Evolutionary conservation across 2,329 filamentous ascomycete genomes (phyloP).

Genomic region (Diaporthe humulicola): DNA sequence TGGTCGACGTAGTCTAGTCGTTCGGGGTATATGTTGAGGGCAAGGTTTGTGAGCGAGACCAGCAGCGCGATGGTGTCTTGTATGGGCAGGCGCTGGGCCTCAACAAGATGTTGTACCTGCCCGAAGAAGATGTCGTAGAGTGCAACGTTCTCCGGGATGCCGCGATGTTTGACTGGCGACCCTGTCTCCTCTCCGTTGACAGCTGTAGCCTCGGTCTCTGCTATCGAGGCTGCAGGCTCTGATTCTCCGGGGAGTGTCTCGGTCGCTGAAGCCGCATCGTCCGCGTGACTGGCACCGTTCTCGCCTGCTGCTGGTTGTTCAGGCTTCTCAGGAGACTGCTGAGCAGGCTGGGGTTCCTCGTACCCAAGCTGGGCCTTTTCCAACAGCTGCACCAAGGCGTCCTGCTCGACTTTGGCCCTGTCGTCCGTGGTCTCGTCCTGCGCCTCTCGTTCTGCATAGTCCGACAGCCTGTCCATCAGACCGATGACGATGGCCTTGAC

Average conservation of each 20-base stretch:
- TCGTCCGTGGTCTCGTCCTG: slow-evolving; percentile 78
- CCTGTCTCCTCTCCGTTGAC: slow-evolving; percentile 57
- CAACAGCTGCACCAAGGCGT: slow-evolving; percentile 82
- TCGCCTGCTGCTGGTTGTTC: slow-evolving; percentile 45
- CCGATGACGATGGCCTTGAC: slow-evolving; percentile 98
- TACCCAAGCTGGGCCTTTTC: slow-evolving; percentile 82
- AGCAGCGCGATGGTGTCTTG: slow-evolving; percentile 94
- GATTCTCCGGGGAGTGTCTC: slow-evolving; percentile 49
- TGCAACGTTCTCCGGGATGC: slow-evolving; percentile 83
- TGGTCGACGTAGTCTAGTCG: slow-evolving; percentile 95
- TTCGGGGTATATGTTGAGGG: slow-evolving; percentile 95
- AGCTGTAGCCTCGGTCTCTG: slow-evolving; percentile 62
- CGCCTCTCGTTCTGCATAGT: slow-evolving; percentile 92
- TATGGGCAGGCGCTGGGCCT: slow-evolving; percentile 89
- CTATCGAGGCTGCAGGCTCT: slow-evolving; percentile 55
- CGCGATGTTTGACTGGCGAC: slow-evolving; percentile 54
- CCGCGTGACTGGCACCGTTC: slow-evolving; percentile 51
- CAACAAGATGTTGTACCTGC: slow-evolving; percentile 93
- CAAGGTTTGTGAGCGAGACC: slow-evolving; percentile 93
- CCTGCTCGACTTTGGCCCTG: slow-evolving; percentile 83
- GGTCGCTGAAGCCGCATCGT: slow-evolving; percentile 51
- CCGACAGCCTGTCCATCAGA: slow-evolving; percentile 94
- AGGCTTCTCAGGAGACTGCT: slow-evolving; percentile 44
- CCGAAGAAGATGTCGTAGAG: slow-evolving; percentile 98
- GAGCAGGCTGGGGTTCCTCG: slow-evolving; percentile 51